A percentile compares a stretch with the other conserved stretches of the same genome.
Conservation (phyloP, 495 filamentous ascomycete genomes). For the Penicillium psychrofluorescens region DNA sequence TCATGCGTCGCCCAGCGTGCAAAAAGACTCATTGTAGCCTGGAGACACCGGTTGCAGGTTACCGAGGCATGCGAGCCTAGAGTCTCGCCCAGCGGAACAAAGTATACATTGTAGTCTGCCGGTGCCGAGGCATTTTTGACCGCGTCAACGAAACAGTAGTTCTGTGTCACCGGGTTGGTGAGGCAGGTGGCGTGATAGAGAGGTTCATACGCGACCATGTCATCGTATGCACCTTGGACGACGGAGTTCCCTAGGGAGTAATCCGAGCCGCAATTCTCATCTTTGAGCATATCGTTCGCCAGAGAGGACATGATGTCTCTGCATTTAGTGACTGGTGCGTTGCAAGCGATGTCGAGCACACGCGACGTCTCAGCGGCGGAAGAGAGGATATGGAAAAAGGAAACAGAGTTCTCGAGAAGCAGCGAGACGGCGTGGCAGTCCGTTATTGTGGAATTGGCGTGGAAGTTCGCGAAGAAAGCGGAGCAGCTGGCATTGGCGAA, state of each 20-base stretch:
- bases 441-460: slow-evolving; percentile 54
- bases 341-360: slow-evolving; percentile 66
- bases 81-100: slow-evolving; percentile 67
- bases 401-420: slow-evolving; percentile 62
- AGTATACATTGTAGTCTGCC: slow-evolving; percentile 71
- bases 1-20: slow-evolving; percentile 52
- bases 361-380: slow-evolving; percentile 59
- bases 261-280: slow-evolving; percentile 64
- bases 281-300: slow-evolving; percentile 48
- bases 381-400: slow-evolving; percentile 68
- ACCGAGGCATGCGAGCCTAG: slow-evolving; percentile 57
- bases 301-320: slow-evolving; percentile 48
- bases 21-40: slow-evolving; percentile 65
- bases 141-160: slow-evolving; percentile 72
- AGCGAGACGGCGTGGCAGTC: slow-evolving; percentile 68
- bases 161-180: slow-evolving; percentile 34
- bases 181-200: slow-evolving; percentile 77
- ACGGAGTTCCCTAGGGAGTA: slow-evolving; percentile 56
- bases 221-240: slow-evolving; percentile 66
- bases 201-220: slow-evolving; percentile 64
- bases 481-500: slow-evolving; percentile 58
- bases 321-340: slow-evolving; percentile 53
- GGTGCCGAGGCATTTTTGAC: slow-evolving; percentile 64
- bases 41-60: slow-evolving; percentile 61
- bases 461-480: slow-evolving; percentile 60